Evolutionary conservation across 2,329 filamentous ascomycete genomes (phyloP).

Genomic region (Botrytis pseudocinerea): DNA sequence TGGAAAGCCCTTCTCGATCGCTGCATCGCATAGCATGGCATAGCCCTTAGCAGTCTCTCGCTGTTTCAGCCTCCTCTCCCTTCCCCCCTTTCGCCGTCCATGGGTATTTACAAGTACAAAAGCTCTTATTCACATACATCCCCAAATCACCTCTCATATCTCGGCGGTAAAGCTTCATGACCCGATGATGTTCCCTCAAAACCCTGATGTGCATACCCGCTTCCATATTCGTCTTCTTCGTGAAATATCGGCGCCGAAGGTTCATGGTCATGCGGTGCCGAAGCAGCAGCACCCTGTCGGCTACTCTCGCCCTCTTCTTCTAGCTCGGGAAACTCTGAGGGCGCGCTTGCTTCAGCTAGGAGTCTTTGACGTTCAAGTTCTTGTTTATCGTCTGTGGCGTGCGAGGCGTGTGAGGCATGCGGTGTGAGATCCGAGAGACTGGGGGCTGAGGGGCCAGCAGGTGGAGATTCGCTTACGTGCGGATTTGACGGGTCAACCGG

Average conservation of each 20-base stretch:
- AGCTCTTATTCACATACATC: neutral
- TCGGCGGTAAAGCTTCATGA: conserved; percentile 36
- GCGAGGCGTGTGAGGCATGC: conserved; percentile 28
- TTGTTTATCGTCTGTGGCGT: conserved; percentile 64
- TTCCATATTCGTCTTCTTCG: conserved; percentile 54
- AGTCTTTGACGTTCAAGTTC: conserved; percentile 62
- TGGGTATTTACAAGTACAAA: neutral
- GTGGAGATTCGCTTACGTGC: neutral
- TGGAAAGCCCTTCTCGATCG: neutral
- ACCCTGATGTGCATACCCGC: conserved; percentile 29
- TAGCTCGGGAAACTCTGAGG: conserved; percentile 54
- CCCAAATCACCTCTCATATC: conserved; percentile 35
- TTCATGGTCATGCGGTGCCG: conserved; percentile 35
- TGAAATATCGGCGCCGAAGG: conserved; percentile 60
- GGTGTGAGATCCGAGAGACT: conserved; percentile 34
- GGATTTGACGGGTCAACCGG: neutral
- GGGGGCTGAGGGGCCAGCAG: conserved; percentile 33
- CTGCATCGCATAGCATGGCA: neutral
- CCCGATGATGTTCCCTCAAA: conserved; percentile 21
- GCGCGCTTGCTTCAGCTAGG: conserved; percentile 54
- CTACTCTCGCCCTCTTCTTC: conserved; percentile 38
- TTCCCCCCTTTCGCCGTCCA: neutral
- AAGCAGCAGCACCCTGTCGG: conserved; percentile 7
- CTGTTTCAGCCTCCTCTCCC: neutral
- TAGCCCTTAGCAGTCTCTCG: neutral